Conservation (phyloP, 139 green algal genomes). For the Desmodesmus armatus region DNA sequence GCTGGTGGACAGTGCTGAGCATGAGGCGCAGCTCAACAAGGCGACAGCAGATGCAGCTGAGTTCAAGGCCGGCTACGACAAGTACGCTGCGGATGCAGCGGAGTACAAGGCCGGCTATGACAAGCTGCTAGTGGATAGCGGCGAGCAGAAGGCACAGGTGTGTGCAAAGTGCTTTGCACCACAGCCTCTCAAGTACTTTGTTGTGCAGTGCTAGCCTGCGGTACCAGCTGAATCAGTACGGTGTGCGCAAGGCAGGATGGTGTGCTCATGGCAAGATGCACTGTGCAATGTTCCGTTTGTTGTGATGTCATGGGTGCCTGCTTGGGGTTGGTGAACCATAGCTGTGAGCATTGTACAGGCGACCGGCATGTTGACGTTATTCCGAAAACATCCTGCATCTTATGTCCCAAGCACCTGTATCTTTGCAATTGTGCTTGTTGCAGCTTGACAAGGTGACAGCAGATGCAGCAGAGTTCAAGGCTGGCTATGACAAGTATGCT, state of each 20-base stretch:
- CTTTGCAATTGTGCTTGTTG: not conserved
- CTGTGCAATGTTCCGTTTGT: no score
- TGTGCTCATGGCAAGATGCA: no score
- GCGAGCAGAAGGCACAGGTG: slow-evolving; percentile 17
- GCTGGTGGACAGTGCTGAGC: not conserved
- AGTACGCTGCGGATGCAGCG: not conserved
- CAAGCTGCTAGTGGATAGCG: slow-evolving; percentile 1
- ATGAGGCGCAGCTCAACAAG: slow-evolving; percentile 35
- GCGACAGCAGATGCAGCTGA: slow-evolving; percentile 15
- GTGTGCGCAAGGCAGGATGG: no score
- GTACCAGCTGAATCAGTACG: no score
- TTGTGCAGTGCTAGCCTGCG: no score
- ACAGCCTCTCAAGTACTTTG: no score
- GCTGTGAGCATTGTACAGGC: no score
- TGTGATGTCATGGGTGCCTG: no score
- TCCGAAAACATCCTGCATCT: not conserved
- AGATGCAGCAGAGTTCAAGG: slow-evolving; percentile 2
- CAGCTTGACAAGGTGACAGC: slow-evolving; percentile 33
- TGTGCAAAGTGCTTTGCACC: not conserved
- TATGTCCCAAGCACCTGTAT: not conserved
- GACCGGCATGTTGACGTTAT: not conserved
- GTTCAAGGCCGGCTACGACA: slow-evolving; percentile 36
- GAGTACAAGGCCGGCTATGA: slow-evolving; percentile 42
- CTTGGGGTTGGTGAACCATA: no score
- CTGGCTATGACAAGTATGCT: slow-evolving; percentile 19